A percentile compares a stretch with the other conserved stretches of the same genome.
Conservation (phyloP, 2,329 filamentous ascomycete species). For the Neopestalotiopsis clavispora region DNA sequence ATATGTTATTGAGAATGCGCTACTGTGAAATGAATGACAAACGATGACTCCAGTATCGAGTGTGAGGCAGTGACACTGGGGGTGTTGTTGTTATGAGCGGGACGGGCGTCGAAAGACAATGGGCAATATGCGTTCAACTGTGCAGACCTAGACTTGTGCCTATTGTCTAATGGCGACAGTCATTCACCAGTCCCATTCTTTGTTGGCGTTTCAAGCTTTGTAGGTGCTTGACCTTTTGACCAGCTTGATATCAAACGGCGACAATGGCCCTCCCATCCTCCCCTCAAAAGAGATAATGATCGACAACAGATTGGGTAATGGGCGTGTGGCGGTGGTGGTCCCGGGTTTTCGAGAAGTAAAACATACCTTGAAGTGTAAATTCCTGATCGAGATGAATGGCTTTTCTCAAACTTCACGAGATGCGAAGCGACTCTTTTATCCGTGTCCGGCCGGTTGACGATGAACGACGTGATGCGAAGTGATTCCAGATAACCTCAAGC, state of each 20-base stretch:
- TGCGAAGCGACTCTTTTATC: slow-evolving; percentile 5
- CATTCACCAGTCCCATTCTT: background rate
- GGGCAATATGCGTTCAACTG: background rate
- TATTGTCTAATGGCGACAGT: background rate
- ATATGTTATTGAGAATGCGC: background rate
- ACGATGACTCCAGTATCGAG: background rate
- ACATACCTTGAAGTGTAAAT: slow-evolving; percentile 9
- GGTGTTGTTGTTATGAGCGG: background rate
- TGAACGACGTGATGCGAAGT: background rate
- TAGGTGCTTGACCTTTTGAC: background rate
- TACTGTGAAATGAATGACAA: background rate
- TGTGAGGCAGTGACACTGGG: background rate
- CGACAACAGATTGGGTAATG: background rate
- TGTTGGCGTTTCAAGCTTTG: background rate
- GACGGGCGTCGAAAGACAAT: background rate
- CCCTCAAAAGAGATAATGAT: background rate
- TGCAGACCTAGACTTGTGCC: no score
- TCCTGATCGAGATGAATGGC: background rate
- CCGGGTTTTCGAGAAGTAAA: background rate
- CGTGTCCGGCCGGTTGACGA: background rate
- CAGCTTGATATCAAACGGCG: background rate
- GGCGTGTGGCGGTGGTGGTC: background rate
- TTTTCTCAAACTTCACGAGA: slow-evolving; percentile 8
- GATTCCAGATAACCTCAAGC: slow-evolving; percentile 3
- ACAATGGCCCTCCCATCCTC: background rate